Conservation (phyloP, 352 stramenopile genomes). For the Thalassiosira mediterranea region DNA sequence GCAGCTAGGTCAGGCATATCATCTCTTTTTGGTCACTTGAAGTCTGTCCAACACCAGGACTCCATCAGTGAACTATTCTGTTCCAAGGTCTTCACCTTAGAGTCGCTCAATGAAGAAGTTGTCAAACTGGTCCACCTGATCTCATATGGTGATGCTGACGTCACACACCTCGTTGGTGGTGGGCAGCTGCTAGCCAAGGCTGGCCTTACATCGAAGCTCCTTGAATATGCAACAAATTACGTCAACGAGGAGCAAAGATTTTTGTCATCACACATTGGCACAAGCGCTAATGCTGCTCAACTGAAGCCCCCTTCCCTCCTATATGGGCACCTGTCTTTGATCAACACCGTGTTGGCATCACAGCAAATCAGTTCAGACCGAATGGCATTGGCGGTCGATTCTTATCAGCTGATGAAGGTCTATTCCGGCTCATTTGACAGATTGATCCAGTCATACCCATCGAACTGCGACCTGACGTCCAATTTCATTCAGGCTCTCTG, state of each 20-base stretch:
- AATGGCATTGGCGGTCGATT: constrained; percentile 27
- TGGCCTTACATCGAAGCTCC: constrained; percentile 32
- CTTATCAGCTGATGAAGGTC: constrained; percentile 31
- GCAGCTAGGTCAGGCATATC: constrained; percentile 42
- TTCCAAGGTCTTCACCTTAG: constrained; percentile 35
- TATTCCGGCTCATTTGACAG: constrained; percentile 32
- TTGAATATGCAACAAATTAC: constrained; percentile 33
- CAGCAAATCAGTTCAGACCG: constrained; percentile 22
- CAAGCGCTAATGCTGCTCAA: constrained; percentile 11
- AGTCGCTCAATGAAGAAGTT: constrained; percentile 9
- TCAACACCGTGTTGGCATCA: constrained; percentile 43
- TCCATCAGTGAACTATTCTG: constrained; percentile 21
- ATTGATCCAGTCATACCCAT: constrained; percentile 29
- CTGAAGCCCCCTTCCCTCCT: constrained; percentile 36
- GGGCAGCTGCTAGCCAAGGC: constrained; percentile 33
- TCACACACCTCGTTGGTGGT: constrained; percentile 41
- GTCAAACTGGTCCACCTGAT: constrained; percentile 28
- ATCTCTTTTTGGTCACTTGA: constrained; percentile 48
- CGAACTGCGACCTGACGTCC: constrained; percentile 16
- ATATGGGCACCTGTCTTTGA: constrained; percentile 35
- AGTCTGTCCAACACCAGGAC: constrained; percentile 27
- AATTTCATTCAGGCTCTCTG: constrained; percentile 42
- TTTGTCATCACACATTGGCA: constrained; percentile 39
- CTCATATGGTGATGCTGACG: constrained; percentile 37
- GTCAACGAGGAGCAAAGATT: constrained; percentile 24